Base-by-base conservation (phyloP, 2,329 filamentous ascomycete genomes). In the Pezizomycotina sp. region DNA sequence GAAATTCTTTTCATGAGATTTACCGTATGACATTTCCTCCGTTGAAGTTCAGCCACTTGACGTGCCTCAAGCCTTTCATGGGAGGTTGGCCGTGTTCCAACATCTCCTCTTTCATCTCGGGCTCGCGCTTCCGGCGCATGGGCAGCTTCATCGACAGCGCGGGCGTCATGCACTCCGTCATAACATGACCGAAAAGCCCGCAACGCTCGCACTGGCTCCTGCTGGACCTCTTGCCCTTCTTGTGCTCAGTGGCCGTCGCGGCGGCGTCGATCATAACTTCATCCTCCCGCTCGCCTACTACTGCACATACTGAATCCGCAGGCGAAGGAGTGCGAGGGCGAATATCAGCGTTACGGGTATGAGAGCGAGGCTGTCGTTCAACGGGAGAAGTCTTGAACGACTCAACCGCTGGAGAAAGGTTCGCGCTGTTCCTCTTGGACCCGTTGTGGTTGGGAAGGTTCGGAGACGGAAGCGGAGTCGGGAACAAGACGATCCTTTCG, bases 331-430 rank as follows among this genome's bases (percentile, higher is more conserved):
- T 37, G 29, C 41, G 41, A 25, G 36, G 21, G 40, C 41, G 41
- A 37, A 31, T 44, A 37, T 44, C 41, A 44, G 41, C 37, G 36
- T n/a, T n/a, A n/a, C n/a, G n/a, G n/a, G n/a, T n/a, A n/a, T n/a
- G n/a, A n/a, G n/a, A n/a, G n/a, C n/a, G n/a, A n/a, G n/a, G n/a
- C n/a, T n/a, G n/a, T n/a, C n/a, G n/a, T n/a, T n/a, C n/a, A n/a
- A n/a, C n/a, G n/a, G n/a, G n/a, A n/a, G n/a, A n/a, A n/a, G n/a
- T n/a, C n/a, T n/a, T n/a, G n/a, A n/a, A n/a, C n/a, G n/a, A n/a
- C n/a, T n/a, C n/a, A n/a, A n/a, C n/a, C n/a, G n/a, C n/a, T n/a
- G n/a, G n/a, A n/a, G n/a, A n/a, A n/a, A n/a, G n/a, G n/a, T n/a
- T n/a, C n/a, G n/a, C n/a, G n/a, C n/a, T n/a, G n/a, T n/a, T n/a